Percentiles rank a stretch among this genome's conserved stretches.
These are phyloP conservation scores for Arctostaphylos glauca DNA, from an alignment of 148 eudicot genomes.

Conservation along the genomic window DNA sequence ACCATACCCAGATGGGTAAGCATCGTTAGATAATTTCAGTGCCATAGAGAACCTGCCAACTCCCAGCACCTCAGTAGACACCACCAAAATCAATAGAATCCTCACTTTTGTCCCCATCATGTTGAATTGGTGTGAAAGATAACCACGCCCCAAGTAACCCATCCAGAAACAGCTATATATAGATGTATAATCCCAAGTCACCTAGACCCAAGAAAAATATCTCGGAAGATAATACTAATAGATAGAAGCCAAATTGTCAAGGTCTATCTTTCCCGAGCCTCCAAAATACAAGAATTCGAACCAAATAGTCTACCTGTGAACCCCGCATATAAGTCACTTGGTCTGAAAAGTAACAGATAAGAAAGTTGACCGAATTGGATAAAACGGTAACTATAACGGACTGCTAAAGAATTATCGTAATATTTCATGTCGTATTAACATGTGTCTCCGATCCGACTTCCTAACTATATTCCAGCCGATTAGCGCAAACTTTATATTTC, in stretches of 20 bases:
- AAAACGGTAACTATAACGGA: background rate
- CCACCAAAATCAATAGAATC: slow-evolving; percentile 19
- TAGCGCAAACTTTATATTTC: no score
- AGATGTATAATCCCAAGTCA: background rate
- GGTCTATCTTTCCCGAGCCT: background rate
- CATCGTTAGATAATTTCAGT: slow-evolving; percentile 21
- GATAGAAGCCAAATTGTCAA: background rate
- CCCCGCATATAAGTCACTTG: background rate
- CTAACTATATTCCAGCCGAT: no score
- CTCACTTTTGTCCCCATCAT: slow-evolving; percentile 26
- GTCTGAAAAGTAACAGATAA: background rate
- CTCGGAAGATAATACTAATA: background rate
- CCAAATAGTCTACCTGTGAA: no score
- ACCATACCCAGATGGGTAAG: slow-evolving; percentile 45
- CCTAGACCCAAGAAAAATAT: background rate
- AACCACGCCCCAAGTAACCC: background rate
- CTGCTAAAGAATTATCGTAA: no score
- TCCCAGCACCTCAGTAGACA: slow-evolving; percentile 19
- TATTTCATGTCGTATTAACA: no score
- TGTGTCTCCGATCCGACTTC: no score
- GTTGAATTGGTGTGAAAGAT: background rate
- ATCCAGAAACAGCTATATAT: background rate
- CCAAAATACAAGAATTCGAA: background rate
- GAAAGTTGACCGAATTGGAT: background rate
- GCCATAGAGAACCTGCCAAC: slow-evolving; percentile 14